Evolutionary conservation across 352 stramenopile genomes (phyloP).

Genomic region (Pythium aristosporum): DNA sequence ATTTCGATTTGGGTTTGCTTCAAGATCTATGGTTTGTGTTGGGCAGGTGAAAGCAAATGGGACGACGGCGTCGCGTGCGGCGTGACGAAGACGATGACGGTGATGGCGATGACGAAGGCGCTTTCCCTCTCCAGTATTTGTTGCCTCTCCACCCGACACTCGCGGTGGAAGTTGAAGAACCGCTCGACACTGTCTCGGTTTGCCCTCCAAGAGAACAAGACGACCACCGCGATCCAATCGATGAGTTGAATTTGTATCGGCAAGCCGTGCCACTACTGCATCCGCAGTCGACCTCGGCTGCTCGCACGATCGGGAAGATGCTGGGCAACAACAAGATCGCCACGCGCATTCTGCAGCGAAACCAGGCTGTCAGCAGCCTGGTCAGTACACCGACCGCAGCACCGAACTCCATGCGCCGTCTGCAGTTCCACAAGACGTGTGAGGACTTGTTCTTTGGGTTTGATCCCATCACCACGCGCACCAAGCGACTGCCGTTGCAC

Average conservation of each 20-base stretch:
- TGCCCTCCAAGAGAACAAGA: not conserved
- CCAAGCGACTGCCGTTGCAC: constrained; percentile 31
- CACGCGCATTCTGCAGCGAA: constrained; percentile 55
- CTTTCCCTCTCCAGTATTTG: constrained; percentile 20
- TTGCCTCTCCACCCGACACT: constrained; percentile 4
- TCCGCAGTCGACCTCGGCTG: constrained; percentile 51
- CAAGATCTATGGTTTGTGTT: not conserved
- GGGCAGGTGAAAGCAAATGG: not conserved
- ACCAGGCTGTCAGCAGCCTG: constrained; percentile 10
- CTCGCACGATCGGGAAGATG: constrained; percentile 60
- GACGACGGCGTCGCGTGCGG: constrained; percentile 1
- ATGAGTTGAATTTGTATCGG: constrained; percentile 42
- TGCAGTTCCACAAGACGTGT: constrained; percentile 50
- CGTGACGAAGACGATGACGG: not conserved
- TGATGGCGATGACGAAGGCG: not conserved
- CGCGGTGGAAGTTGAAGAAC: not conserved
- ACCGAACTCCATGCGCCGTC: not conserved
- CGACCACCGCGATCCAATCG: not conserved
- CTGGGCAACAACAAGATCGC: constrained; percentile 41
- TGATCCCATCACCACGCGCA: constrained; percentile 36
- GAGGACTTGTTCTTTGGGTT: constrained; percentile 49
- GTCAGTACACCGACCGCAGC: not conserved
- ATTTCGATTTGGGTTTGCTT: not conserved
- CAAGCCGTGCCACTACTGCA: constrained; percentile 61
- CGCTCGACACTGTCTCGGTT: not conserved